phyloP scores from a whole-genome alignment of 495 filamentous ascomycete species.

The Immersiella caudata region DNA sequence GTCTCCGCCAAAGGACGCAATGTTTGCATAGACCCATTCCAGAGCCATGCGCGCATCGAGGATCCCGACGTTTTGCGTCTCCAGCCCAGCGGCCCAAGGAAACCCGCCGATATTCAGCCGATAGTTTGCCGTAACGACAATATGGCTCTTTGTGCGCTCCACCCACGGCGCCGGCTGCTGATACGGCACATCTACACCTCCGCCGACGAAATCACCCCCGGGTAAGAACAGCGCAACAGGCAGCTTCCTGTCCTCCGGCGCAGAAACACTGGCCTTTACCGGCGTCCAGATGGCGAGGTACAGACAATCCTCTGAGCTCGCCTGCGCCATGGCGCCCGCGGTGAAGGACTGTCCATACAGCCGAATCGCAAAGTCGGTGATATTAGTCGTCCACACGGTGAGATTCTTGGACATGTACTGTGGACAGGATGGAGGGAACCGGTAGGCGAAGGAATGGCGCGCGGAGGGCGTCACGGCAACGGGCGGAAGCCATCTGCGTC shows the following conservation, averaged over 20 bases:
- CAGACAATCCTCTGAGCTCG: conserved; percentile 55
- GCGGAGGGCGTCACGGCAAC: conserved; percentile 34
- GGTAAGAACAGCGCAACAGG: conserved; percentile 54
- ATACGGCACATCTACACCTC: conserved; percentile 46
- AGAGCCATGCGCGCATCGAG: conserved; percentile 62
- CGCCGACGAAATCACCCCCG: conserved; percentile 49
- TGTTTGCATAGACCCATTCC: conserved; percentile 71
- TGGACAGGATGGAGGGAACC: conserved; percentile 43
- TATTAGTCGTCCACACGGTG: conserved; percentile 41
- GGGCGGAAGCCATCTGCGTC: conserved; percentile 46
- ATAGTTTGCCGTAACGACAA: conserved; percentile 60
- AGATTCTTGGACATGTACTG: conserved; percentile 38
- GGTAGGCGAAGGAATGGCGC: conserved; percentile 36
- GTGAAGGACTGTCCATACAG: conserved; percentile 38
- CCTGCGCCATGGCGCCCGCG: conserved; percentile 39
- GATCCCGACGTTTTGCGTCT: conserved; percentile 25
- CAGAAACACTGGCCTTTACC: conserved; percentile 26
- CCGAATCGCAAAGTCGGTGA: conserved; percentile 38
- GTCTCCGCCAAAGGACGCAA: conserved; percentile 70
- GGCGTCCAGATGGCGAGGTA: conserved; percentile 58
- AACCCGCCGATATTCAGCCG: conserved; percentile 51
- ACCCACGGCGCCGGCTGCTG: conserved; percentile 50
- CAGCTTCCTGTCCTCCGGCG: conserved; percentile 31
- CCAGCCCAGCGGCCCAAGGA: conserved; percentile 29
- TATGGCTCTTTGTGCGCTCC: conserved; percentile 48